Conservation (phyloP, 371 early-diverging fungal species). For the Syncephalastrum monosporum region DNA sequence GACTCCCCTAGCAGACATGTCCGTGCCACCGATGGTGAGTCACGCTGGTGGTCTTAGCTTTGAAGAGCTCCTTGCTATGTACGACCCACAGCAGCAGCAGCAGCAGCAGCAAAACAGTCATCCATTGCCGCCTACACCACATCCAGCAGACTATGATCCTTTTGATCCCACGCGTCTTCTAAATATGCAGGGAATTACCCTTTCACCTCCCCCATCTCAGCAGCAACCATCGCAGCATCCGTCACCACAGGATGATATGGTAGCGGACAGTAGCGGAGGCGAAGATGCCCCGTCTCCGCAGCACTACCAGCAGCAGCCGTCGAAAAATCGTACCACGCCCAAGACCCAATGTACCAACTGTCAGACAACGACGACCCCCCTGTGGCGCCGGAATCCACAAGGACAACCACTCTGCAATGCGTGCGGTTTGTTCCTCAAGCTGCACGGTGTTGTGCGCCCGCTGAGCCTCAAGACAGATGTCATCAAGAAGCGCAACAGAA, state of each 20-base stretch:
- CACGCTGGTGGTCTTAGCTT: conserved; percentile 15
- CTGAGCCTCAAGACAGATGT: conserved; percentile 29
- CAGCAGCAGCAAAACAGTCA: not conserved
- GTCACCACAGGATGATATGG: not conserved
- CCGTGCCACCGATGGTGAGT: not conserved
- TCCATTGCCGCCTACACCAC: conserved; percentile 10
- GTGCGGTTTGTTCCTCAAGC: conserved; percentile 29
- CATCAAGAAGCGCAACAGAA: conserved; percentile 33
- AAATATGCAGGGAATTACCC: conserved; percentile 8
- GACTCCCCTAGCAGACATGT: conserved; percentile 12
- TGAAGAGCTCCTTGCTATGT: conserved; percentile 14
- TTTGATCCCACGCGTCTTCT: conserved; percentile 4
- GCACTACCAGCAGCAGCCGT: not conserved
- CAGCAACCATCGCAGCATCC: not conserved
- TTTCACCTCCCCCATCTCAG: not conserved
- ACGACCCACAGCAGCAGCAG: conserved; percentile 8
- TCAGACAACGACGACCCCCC: conserved; percentile 25
- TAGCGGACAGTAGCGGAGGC: not conserved
- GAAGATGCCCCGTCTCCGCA: not conserved
- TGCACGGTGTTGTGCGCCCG: conserved; percentile 33
- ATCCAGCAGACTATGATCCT: conserved; percentile 3
- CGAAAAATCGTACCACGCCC: not conserved
- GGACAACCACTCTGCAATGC: conserved; percentile 34
- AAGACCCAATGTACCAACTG: conserved; percentile 32
- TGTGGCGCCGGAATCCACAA: conserved; percentile 27